Evolutionary conservation across 1,284 basidiomycete species (phyloP).

Genomic region (Neolentinus lepideus): DNA sequence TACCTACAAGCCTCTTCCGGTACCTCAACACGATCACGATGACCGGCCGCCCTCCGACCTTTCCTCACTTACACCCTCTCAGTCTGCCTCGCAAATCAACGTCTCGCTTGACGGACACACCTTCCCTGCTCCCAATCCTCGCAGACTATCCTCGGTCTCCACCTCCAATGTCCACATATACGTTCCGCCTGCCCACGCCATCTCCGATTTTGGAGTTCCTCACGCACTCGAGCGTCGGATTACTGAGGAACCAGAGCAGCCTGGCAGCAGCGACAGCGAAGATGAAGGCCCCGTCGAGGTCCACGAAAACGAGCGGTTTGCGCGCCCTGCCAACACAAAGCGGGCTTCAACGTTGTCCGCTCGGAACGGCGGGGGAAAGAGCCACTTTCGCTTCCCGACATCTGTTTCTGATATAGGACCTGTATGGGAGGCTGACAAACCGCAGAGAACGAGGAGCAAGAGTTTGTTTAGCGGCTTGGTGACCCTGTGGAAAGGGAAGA

Average conservation of each 20-base stretch:
- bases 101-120: neutral
- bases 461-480: neutral
- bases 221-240: slow-evolving; percentile 24
- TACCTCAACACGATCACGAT: neutral
- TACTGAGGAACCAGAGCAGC: slow-evolving; percentile 31
- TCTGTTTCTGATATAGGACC: neutral
- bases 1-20: neutral
- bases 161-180: neutral
- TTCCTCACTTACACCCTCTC: slow-evolving; percentile 33
- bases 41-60: slow-evolving; percentile 18
- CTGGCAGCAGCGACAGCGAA: slow-evolving; percentile 22
- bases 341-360: neutral
- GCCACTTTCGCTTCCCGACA: neutral
- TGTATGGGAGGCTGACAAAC: neutral
- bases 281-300: slow-evolving; percentile 33
- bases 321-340: neutral
- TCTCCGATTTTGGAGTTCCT: slow-evolving; percentile 36
- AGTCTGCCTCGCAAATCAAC: slow-evolving; percentile 32
- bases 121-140: neutral
- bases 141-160: slow-evolving; percentile 9
- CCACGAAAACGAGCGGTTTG: slow-evolving; percentile 56
- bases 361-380: neutral
- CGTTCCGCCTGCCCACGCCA: slow-evolving; percentile 54
- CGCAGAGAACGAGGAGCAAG: slow-evolving; percentile 2
- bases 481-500: neutral